Evolutionary conservation across 306 rosid genomes (phyloP), one percentile per base, ranked within the genome.

Genomic region (Argentina anserina): DNA sequence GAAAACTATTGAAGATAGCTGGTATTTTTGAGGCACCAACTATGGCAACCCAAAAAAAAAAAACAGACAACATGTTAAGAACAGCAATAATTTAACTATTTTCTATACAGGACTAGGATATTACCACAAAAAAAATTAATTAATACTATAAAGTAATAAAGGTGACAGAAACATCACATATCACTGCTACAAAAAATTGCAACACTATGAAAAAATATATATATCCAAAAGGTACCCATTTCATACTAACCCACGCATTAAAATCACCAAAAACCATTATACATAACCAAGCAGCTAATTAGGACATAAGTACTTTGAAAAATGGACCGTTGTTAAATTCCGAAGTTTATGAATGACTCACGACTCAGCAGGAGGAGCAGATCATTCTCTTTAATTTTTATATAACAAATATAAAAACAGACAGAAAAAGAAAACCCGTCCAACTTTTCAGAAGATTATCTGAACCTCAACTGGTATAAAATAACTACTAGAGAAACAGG

Each of bases 401-500:
- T 68, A 21, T 7, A 28, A 67, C 3, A 33, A 33, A 33, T 33
- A n/a, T 33, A 33, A 33, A 33, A 33, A 0, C 36, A 33, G 5
- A 33, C 5, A 33, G 0, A 20, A 45, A 45, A 45, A 39, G 9
- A 39, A 13, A 43, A 13, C 4, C 4, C n/a, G 15, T 14, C 7
- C 5, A 15, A 45, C 4, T 45, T 45, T 20, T 4, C n/a, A 45
- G 50, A 45, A 45, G 49, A 45, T 45, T 1, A 45, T 18, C 5
- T 18, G 5, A 45, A 14, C 20, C 15, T 45, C 50, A 45, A 15
- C 15, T 15, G 50, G n/a, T 45, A 45, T 45, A 45, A 45, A 46
- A 21, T 42, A 53, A 73, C 25, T 26, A 53, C 40, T 75, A 55
- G 40, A 73, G 17, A 61, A 37, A 62, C 7, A 63, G 42, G 49